Evolutionary conservation across 306 rosid species (phyloP), one percentile per base, ranked within the genome.

Genomic region (Acmispon strigosus): DNA sequence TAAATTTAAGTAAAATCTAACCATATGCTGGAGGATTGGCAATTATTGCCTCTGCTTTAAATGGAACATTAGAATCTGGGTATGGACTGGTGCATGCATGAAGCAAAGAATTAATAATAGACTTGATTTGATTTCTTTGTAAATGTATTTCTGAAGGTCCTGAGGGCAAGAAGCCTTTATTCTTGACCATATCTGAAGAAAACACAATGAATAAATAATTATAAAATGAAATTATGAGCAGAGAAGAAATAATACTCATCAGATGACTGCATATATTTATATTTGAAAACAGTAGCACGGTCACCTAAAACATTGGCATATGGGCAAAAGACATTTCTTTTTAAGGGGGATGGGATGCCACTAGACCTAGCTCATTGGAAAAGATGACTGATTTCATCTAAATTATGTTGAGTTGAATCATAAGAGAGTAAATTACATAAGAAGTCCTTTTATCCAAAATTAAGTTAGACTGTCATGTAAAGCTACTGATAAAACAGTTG

Each of bases 11-110:
- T 63, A 27, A 52, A 72, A 65, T 48, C 94, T 87, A 81, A 90
- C 98, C 98, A 82, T 94, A 89, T 74, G 96, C 90, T 27, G 98
- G 98, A 45, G 98, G 97, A 54, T 94, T 94, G 76, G 98, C 92
- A 80, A 94, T 90, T 81, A 94, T 89, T 1, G 98, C 97, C 17
- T 90, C 90, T 16, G 86, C 96, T 55, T 58, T 68, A 80, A 94
- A 94, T n/a, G 75, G 79, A 79, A 82, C 48, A 7, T 78, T 73
- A 59, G 89, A 76, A 12, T 83, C 89, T 12, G 89, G 97, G 76
- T 94, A 95, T 29, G 63, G 75, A 15, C 84, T 81, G 75, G 49
- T 19, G 92, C 98, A 94, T 34, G 98, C 98, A 76, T 95, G 90
- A 78, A 87, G 87, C 78, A 94, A 77, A 57, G 97, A 82, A 75